Conservation (phyloP, 2,329 filamentous ascomycete genomes). For the Colletotrichum acutatum region DNA sequence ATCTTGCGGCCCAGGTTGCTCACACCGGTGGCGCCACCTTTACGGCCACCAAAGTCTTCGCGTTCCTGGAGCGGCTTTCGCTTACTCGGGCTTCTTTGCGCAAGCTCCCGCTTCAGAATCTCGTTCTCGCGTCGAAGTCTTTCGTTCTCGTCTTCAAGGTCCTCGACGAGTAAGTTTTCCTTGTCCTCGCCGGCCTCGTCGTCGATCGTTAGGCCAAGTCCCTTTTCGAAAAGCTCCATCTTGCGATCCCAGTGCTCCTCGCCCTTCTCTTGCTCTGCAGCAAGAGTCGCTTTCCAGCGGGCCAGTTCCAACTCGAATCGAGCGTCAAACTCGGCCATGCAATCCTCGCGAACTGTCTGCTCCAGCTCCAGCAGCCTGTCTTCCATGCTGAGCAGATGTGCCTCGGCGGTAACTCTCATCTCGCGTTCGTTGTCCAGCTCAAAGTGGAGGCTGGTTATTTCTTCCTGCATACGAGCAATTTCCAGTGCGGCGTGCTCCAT, state of each 20-base stretch:
- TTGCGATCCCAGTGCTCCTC: constrained; percentile 92
- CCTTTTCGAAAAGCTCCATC: constrained; percentile 71
- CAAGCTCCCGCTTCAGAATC: constrained; percentile 73
- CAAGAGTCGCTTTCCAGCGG: constrained; percentile 83
- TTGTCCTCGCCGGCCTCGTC: constrained; percentile 64
- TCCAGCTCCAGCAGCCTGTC: constrained; percentile 77
- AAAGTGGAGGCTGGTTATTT: constrained; percentile 79
- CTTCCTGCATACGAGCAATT: constrained; percentile 80
- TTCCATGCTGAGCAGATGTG: constrained; percentile 76
- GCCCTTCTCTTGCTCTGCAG: constrained; percentile 80
- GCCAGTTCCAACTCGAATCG: constrained; percentile 79
- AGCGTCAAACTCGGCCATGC: constrained; percentile 85
- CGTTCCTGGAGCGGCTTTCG: constrained; percentile 65
- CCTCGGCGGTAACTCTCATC: constrained; percentile 76
- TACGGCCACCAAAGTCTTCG: constrained; percentile 53
- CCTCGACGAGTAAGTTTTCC: constrained; percentile 70
- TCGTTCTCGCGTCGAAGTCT: constrained; percentile 73
- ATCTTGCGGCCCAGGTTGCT: constrained; percentile 57
- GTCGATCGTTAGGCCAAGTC: constrained; percentile 52
- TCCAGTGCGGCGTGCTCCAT: constrained; percentile 86
- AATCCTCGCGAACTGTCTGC: constrained; percentile 87
- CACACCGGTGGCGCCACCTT: constrained; percentile 41
- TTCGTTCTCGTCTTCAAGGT: constrained; percentile 78
- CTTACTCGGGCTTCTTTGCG: constrained; percentile 71
- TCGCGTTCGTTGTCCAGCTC: constrained; percentile 78